phyloP scores from a whole-genome alignment of 2,329 filamentous ascomycete genomes.

The Cadophora sp. region DNA sequence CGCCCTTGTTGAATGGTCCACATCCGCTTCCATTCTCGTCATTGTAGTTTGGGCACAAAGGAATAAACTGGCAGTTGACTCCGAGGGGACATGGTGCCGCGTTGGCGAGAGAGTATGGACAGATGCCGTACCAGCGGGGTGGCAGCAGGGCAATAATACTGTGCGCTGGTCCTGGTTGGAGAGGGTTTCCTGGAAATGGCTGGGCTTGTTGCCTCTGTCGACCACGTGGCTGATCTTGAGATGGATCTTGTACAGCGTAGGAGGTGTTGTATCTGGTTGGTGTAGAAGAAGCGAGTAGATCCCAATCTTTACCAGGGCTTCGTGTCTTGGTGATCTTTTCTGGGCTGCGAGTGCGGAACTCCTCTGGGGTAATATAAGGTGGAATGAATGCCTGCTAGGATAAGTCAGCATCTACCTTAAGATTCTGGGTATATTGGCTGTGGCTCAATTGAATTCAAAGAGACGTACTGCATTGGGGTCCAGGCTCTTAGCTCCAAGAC shows the following conservation, averaged over 20 bases:
- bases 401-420: background rate
- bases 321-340: background rate
- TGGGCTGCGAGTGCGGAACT: background rate
- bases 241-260: background rate
- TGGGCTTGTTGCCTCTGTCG: background rate
- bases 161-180: background rate
- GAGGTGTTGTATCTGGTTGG: background rate
- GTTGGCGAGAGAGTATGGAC: conserved; percentile 24
- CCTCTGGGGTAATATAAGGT: background rate
- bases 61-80: conserved; percentile 15
- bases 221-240: background rate
- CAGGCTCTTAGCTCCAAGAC: background rate
- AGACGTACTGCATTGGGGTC: conserved; percentile 5
- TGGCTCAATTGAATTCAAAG: background rate
- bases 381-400: conserved; percentile 10
- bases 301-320: background rate
- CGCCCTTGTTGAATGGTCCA: background rate
- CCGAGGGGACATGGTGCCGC: conserved; percentile 12
- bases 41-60: conserved; percentile 24
- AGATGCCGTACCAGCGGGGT: conserved; percentile 24
- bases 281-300: background rate
- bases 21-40: conserved; percentile 1
- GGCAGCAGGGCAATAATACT: conserved; percentile 16
- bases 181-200: background rate
- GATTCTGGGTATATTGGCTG: background rate